These are phyloP conservation scores for Pythium periplocum DNA, from an alignment of 352 stramenopile species.

Conservation along the genomic window DNA sequence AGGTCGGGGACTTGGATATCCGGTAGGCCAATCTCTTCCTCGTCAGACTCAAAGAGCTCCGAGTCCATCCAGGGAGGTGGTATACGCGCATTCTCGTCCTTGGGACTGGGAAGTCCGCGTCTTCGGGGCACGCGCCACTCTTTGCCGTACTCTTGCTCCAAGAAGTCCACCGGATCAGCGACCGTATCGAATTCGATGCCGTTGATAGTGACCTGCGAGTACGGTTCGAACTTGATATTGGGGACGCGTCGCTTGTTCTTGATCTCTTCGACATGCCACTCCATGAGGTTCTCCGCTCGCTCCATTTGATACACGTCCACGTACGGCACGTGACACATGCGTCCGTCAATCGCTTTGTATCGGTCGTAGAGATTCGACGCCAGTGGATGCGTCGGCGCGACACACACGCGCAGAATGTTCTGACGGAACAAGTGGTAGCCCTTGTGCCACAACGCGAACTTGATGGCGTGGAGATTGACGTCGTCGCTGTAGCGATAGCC, in stretches of 20 bases:
- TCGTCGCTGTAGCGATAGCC: slow-evolving; percentile 21
- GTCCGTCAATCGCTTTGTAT: not conserved
- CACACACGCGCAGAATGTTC: slow-evolving; percentile 21
- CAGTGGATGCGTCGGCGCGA: slow-evolving; percentile 27
- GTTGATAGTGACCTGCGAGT: slow-evolving; percentile 11
- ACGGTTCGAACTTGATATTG: slow-evolving; percentile 17
- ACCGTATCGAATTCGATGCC: slow-evolving; percentile 21
- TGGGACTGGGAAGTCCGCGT: not conserved
- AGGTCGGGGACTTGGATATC: no score
- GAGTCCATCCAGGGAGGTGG: no score
- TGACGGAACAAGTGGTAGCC: slow-evolving; percentile 46
- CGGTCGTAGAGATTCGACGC: slow-evolving; percentile 21
- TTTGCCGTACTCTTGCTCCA: slow-evolving; percentile 14
- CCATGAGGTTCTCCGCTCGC: slow-evolving; percentile 5
- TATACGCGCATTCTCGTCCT: no score
- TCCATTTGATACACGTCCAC: slow-evolving; percentile 29
- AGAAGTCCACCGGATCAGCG: slow-evolving; percentile 18
- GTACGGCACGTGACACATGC: slow-evolving; percentile 22
- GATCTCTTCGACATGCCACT: slow-evolving; percentile 17
- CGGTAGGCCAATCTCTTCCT: no score
- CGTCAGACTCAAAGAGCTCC: no score
- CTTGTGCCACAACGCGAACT: slow-evolving; percentile 20
- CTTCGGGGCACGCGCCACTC: slow-evolving; percentile 11
- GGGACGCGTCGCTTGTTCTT: slow-evolving; percentile 11
- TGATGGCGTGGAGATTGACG: slow-evolving; percentile 10